These are phyloP conservation scores for Eutrema japonicum DNA, from an alignment of 345 rosid genomes.

Conservation along the genomic window DNA sequence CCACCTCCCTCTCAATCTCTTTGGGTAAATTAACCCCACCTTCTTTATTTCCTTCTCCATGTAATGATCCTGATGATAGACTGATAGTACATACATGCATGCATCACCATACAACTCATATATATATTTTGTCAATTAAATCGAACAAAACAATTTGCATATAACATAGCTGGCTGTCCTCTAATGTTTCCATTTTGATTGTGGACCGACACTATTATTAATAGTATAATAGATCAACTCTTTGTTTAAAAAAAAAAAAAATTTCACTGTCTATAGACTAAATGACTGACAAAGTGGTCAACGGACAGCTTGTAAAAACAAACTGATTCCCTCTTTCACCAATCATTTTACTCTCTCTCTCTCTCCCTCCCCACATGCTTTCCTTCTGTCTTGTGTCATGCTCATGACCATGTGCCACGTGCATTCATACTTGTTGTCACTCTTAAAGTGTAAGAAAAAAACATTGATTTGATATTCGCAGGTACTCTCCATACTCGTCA, in stretches of 20 bases:
- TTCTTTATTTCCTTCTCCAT: background rate
- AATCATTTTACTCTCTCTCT: slow-evolving; percentile 23
- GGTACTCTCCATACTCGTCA: slow-evolving; percentile 87
- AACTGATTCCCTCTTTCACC: slow-evolving; percentile 42
- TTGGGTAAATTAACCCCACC: slow-evolving; percentile 50
- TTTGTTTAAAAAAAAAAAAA: background rate
- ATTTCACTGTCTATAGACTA: background rate
- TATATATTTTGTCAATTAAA: background rate
- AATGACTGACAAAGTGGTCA: slow-evolving; percentile 44
- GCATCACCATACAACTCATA: slow-evolving; percentile 39
- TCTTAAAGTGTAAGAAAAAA: slow-evolving; percentile 21
- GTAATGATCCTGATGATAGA: slow-evolving; percentile 23
- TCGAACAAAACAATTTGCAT: slow-evolving; percentile 28
- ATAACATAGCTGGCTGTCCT: slow-evolving; percentile 45
- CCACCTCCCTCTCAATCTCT: slow-evolving; percentile 77
- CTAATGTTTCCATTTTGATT: slow-evolving; percentile 31
- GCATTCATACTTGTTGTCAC: slow-evolving; percentile 36
- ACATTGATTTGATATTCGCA: slow-evolving; percentile 42
- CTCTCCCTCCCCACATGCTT: slow-evolving; percentile 41
- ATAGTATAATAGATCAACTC: background rate
- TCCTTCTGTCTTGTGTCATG: slow-evolving; percentile 38
- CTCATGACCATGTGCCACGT: slow-evolving; percentile 44
- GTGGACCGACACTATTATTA: slow-evolving; percentile 44
- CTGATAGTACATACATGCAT: slow-evolving; percentile 19
- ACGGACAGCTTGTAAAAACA: slow-evolving; percentile 44